A percentile compares a stretch with the other conserved stretches of the same genome.
These are phyloP conservation scores for Vigna trinervia DNA, from an alignment of 306 rosid species.

Conservation along the genomic window DNA sequence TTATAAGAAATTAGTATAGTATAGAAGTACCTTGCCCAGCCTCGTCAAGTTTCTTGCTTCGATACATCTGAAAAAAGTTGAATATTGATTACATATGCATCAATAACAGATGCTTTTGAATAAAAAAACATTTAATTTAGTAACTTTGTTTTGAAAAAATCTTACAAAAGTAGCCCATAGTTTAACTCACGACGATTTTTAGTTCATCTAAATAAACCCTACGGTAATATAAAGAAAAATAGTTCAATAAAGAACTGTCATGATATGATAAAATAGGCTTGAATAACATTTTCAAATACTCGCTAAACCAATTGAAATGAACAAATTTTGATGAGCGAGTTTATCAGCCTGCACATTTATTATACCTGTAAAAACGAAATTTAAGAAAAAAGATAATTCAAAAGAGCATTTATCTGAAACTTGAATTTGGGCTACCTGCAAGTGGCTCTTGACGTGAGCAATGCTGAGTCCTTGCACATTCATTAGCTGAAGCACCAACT, in stretches of 20 bases:
- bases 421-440: slow-evolving; percentile 62
- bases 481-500: slow-evolving; percentile 86
- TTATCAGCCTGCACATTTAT: background rate
- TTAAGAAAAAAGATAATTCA: background rate
- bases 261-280: background rate
- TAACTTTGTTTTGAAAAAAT: background rate
- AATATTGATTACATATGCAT: background rate
- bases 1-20: background rate
- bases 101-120: background rate
- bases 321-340: background rate
- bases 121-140: background rate
- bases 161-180: background rate
- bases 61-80: slow-evolving; percentile 69
- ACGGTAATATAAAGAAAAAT: background rate
- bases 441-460: slow-evolving; percentile 94
- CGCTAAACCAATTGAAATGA: background rate
- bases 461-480: slow-evolving; percentile 91
- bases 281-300: background rate
- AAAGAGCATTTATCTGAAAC: background rate
- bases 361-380: background rate
- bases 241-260: background rate
- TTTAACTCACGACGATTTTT: background rate
- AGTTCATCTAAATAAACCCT: background rate
- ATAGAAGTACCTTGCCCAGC: slow-evolving; percentile 71
- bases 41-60: slow-evolving; percentile 92